These are phyloP conservation scores for Dryadomyces quercivorus DNA, from an alignment of 2,329 filamentous ascomycete species.

Conservation along the genomic window DNA sequence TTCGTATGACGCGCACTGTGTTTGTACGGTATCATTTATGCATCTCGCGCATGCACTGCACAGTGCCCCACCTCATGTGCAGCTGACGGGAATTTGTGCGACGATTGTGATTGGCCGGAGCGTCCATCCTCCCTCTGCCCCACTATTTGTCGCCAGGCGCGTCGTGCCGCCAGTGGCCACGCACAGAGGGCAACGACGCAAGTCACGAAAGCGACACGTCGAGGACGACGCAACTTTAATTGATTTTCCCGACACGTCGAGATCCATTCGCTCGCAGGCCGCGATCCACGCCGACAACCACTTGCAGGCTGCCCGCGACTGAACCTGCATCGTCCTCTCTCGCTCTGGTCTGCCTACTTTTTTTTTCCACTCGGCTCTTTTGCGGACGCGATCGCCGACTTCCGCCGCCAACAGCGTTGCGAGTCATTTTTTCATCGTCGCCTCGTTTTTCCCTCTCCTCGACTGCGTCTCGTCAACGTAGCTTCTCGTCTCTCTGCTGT, in stretches of 20 bases:
- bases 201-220: slow-evolving; percentile 17
- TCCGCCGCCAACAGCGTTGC: not conserved
- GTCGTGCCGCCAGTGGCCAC: slow-evolving; percentile 7
- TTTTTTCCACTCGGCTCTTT: not conserved
- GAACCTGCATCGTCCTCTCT: not conserved
- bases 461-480: not conserved
- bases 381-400: not conserved
- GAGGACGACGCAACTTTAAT: slow-evolving; percentile 13
- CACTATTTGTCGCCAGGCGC: slow-evolving; percentile 5
- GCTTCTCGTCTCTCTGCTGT: not conserved
- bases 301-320: not conserved
- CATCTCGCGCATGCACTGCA: too few species aligned
- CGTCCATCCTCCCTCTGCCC: too few species aligned
- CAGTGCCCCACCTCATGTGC: too few species aligned
- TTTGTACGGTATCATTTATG: too few species aligned
- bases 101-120: too few species aligned
- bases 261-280: slow-evolving; percentile 2
- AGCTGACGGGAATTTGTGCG: not conserved
- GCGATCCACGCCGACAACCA: not conserved
- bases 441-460: not conserved
- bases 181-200: slow-evolving; percentile 7
- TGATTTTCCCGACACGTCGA: slow-evolving; percentile 7
- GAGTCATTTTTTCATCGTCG: not conserved
- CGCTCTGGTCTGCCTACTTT: not conserved
- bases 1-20: too few species aligned